Evolutionary conservation across 2,329 filamentous ascomycete species (phyloP).

Genomic region (Biscogniauxia mediterranea): DNA sequence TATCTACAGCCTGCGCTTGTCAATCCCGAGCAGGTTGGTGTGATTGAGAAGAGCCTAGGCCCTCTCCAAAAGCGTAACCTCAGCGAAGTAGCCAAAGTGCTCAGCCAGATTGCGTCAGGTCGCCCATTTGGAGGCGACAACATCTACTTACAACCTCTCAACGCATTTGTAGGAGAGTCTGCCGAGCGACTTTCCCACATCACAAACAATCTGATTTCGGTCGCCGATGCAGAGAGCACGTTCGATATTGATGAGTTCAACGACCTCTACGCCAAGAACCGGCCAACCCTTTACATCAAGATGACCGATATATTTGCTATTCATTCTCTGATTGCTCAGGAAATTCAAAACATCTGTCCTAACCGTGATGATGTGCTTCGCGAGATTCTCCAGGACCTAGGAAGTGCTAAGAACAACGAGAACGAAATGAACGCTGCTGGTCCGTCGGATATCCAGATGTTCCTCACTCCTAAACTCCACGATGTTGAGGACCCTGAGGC

Average conservation of each 20-base stretch:
- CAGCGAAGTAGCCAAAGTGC: constrained; percentile 84
- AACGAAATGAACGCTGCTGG: constrained; percentile 86
- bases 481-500: constrained; percentile 91
- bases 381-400: constrained; percentile 89
- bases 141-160: constrained; percentile 91
- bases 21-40: constrained; percentile 89
- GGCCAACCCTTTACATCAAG: constrained; percentile 98
- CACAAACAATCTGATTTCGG: constrained; percentile 73
- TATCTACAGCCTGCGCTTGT: constrained; percentile 88
- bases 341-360: constrained; percentile 75
- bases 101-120: constrained; percentile 85
- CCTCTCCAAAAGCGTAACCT: constrained; percentile 93
- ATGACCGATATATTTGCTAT: constrained; percentile 97
- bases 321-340: constrained; percentile 79
- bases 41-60: constrained; percentile 84
- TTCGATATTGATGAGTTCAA: constrained; percentile 99
- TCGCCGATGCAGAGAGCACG: constrained; percentile 82
- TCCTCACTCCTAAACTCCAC: constrained; percentile 83
- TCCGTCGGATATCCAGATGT: constrained; percentile 86
- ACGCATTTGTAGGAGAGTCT: constrained; percentile 84
- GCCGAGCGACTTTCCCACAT: constrained; percentile 76
- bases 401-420: constrained; percentile 95
- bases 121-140: constrained; percentile 91
- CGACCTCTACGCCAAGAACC: constrained; percentile 92
- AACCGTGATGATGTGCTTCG: constrained; percentile 82